Evolutionary conservation across 306 rosid species (phyloP).

Genomic region (Castanea mollissima): DNA sequence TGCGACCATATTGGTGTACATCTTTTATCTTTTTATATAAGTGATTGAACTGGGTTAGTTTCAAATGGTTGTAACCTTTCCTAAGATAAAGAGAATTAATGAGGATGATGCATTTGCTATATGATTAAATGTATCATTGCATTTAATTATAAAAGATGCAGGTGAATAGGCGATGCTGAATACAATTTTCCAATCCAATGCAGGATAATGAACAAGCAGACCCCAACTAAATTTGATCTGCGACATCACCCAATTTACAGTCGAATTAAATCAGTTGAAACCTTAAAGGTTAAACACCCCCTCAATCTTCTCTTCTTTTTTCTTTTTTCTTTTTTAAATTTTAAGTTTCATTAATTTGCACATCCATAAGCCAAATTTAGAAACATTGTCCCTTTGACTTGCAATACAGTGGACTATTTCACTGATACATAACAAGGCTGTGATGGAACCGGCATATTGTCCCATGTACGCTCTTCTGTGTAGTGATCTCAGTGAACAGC

Average conservation of each 20-base stretch:
- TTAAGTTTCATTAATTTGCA: slow-evolving; percentile 18
- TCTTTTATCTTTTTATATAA: no score
- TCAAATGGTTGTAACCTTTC: no score
- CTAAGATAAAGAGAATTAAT: no score
- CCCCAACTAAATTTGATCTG: slow-evolving; percentile 92
- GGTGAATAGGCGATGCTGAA: no score
- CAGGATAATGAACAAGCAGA: slow-evolving; percentile 89
- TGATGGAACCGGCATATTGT: slow-evolving; percentile 96
- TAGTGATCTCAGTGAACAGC: slow-evolving; percentile 70
- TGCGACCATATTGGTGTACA: no score
- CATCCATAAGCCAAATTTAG: not conserved
- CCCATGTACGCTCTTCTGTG: slow-evolving; percentile 92
- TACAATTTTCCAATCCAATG: slow-evolving; percentile 9
- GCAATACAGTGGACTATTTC: slow-evolving; percentile 75
- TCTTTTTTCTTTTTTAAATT: not conserved
- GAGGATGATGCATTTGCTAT: no score
- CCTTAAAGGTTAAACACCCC: slow-evolving; percentile 52
- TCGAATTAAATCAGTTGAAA: slow-evolving; percentile 91
- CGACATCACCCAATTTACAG: slow-evolving; percentile 79
- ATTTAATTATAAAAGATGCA: no score
- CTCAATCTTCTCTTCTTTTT: no score
- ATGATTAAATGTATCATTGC: no score
- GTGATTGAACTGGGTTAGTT: no score
- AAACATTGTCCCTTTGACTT: not conserved
- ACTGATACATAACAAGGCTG: slow-evolving; percentile 86